Conservation (phyloP, 768 basidiomycete genomes). For the Candolleomyces efflorescens region DNA sequence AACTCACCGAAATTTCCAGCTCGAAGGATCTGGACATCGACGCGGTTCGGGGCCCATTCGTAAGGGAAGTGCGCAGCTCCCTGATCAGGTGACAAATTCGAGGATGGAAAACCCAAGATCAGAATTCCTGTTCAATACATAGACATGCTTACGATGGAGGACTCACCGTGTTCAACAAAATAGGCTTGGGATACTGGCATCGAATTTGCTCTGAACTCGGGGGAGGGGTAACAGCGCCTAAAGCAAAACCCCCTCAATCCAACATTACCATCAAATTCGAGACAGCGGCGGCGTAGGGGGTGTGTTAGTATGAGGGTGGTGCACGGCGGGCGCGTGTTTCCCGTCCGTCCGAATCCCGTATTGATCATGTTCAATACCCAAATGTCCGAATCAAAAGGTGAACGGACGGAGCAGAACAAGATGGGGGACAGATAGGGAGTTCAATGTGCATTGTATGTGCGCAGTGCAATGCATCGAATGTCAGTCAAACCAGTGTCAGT, state of each 20-base stretch:
- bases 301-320: too few species aligned
- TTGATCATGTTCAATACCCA: neutral
- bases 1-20: constrained; percentile 60
- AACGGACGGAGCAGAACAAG: neutral
- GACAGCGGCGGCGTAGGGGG: too few species aligned
- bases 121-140: constrained; percentile 11
- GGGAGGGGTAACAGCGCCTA: constrained; percentile 60
- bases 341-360: too few species aligned
- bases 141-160: constrained; percentile 5
- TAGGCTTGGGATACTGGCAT: constrained; percentile 77
- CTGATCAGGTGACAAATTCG: constrained; percentile 23
- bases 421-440: neutral
- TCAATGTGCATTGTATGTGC: neutral
- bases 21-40: constrained; percentile 75
- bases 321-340: too few species aligned
- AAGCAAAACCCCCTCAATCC: too few species aligned
- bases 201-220: constrained; percentile 58
- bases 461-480: constrained; percentile 2
- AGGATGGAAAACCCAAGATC: constrained; percentile 10
- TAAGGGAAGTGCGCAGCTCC: constrained; percentile 67
- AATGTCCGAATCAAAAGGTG: neutral
- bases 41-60: constrained; percentile 68
- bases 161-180: constrained; percentile 68
- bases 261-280: too few species aligned
- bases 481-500: neutral